Evolutionary conservation across 108 stramenopile species (phyloP).

Genomic region (Skeletonema tropicum): DNA sequence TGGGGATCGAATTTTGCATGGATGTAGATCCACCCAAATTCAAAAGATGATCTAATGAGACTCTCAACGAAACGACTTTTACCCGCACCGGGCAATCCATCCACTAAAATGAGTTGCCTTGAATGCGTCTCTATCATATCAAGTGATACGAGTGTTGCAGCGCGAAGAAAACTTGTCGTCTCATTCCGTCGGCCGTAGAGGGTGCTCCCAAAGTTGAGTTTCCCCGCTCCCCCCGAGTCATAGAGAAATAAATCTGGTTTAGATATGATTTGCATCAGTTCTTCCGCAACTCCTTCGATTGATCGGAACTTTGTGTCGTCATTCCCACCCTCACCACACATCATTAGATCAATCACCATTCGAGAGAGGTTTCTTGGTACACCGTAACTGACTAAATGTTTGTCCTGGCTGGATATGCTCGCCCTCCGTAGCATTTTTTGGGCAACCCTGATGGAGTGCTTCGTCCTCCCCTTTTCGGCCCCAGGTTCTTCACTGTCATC

Average conservation of each 20-base stretch:
- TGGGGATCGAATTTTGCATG: constrained; percentile 10
- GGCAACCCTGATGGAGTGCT: not conserved
- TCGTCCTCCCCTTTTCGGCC: not conserved
- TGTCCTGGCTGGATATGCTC: not conserved
- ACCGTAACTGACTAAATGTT: not conserved
- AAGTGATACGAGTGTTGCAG: not conserved
- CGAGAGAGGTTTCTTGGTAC: not conserved
- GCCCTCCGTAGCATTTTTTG: not conserved
- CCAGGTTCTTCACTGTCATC: not conserved
- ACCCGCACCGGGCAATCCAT: not conserved
- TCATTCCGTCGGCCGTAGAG: not conserved
- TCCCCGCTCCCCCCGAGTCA: not conserved
- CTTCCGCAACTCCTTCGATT: not conserved
- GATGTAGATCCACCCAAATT: constrained; percentile 4
- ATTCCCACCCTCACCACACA: not conserved
- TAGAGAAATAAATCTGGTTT: not conserved
- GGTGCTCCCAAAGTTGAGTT: not conserved
- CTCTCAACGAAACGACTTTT: not conserved
- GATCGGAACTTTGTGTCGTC: not conserved
- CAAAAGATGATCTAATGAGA: not conserved
- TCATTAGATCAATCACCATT: not conserved
- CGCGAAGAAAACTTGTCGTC: not conserved
- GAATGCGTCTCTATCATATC: not conserved
- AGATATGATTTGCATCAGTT: not conserved
- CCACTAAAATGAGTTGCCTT: not conserved